Percentiles rank a stretch among this genome's conserved stretches.
Conservation (phyloP, 768 basidiomycete genomes). For the Leccinum arenicola region DNA sequence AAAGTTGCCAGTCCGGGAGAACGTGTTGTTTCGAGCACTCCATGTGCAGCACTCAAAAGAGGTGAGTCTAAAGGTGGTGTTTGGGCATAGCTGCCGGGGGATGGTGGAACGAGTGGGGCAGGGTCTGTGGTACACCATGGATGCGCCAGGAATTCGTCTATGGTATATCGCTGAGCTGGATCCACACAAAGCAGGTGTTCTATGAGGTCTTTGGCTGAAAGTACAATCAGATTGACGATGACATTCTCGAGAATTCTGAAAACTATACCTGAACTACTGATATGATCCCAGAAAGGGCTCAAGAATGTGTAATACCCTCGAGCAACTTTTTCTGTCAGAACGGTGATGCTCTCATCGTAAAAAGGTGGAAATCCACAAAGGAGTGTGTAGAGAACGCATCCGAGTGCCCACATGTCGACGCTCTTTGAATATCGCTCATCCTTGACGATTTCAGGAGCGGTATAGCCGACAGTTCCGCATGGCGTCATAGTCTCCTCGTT, state of each 20-base stretch:
- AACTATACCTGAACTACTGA: conserved; percentile 67
- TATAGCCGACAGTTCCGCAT: conserved; percentile 99
- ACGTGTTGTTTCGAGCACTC: conserved; percentile 68
- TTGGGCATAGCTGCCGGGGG: conserved; percentile 50
- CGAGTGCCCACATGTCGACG: conserved; percentile 99
- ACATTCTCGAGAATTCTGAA: not conserved
- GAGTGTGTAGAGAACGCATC: conserved; percentile 97
- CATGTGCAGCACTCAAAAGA: conserved; percentile 75
- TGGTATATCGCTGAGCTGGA: conserved; percentile 92
- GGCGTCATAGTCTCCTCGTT: conserved; percentile 99
- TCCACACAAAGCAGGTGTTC: conserved; percentile 94
- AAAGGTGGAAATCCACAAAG: conserved; percentile 98
- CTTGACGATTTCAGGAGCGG: conserved; percentile 98
- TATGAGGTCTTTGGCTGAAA: conserved; percentile 89
- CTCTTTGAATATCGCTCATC: conserved; percentile 96
- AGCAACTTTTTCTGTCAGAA: conserved; percentile 97
- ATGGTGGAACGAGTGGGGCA: conserved; percentile 61
- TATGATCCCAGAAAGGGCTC: conserved; percentile 99
- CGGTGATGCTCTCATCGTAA: conserved; percentile 98
- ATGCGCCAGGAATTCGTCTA: conserved; percentile 95
- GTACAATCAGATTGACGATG: conserved; percentile 11
- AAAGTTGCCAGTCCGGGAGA: conserved; percentile 91
- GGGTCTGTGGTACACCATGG: conserved; percentile 86
- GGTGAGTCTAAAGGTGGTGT: conserved; percentile 78
- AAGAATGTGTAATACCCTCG: conserved; percentile 97